Evolutionary conservation across 2,329 filamentous ascomycete genomes (phyloP), one percentile per base, ranked within the genome.

Genomic region (Tolypocladium sp.): DNA sequence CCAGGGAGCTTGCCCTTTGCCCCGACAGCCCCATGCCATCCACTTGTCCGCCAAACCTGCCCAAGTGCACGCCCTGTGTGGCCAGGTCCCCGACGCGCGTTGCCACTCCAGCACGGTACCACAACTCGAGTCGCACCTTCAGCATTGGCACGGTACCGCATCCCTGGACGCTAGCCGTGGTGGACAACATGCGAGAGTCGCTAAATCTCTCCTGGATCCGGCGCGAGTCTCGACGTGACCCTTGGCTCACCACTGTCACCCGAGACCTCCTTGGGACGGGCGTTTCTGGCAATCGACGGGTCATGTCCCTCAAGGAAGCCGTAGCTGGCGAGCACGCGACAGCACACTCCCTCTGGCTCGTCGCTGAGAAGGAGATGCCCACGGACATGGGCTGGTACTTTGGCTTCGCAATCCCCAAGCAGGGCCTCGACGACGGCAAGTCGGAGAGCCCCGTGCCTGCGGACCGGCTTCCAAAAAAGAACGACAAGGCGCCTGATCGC

Each of bases 71-170:
- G 37, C 86, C 88, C 4, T 97, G 93, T 73, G 65, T 67, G 22
- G 81, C 85, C 22, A 78, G 84, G 30, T 81, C 82, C 38, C 81
- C 83, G 0, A 80, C 91, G 74, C 83, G 82, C 57, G 82, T 96
- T 64, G 78, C 80, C n/a, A 88, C 86, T 0, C 83, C 86, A 3
- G 74, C 82, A 3, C 76, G 81, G 22, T 94, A 91, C 72, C 82
- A 82, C 58, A 96, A 97, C 72, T 82, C 81, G 5, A 86, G 87
- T 17, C 79, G 79, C 1, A 70, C 88, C 20, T 97, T 92, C 76
- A 91, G 89, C 3, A 90, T 99, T 63, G 92, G 89, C 60, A 90
- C 87, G 0, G 88, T 97, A 15, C 93, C 93, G 0, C 94, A 99
- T 70, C 94, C 94, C 0, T 96, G 92, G 77, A 97, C 92, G 1